Percentiles rank a stretch among this genome's conserved stretches.
Evolutionary conservation across 805 yeast species (phyloP).

Genomic region (Ogataea trehalophila): DNA sequence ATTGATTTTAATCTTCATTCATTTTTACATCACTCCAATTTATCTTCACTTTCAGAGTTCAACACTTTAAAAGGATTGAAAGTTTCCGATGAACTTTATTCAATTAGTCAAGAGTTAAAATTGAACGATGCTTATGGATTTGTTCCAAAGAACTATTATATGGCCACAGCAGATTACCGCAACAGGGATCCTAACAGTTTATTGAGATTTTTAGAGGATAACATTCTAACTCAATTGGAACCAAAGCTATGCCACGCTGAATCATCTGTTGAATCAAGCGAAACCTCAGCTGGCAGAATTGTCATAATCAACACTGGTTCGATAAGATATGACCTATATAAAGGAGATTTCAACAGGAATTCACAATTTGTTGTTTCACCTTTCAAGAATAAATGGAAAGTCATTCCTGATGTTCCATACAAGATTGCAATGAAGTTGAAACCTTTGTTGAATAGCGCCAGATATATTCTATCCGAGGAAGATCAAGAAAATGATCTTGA

Average conservation of each 20-base stretch:
- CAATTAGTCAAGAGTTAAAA: slow-evolving; percentile 40
- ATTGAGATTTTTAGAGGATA: slow-evolving; percentile 51
- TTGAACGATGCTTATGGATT: slow-evolving; percentile 56
- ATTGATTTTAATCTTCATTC: slow-evolving; percentile 78
- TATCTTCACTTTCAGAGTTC: slow-evolving; percentile 31
- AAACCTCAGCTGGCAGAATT: slow-evolving; percentile 37
- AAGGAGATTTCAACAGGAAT: slow-evolving; percentile 79
- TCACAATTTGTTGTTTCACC: slow-evolving; percentile 83
- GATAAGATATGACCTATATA: slow-evolving; percentile 76
- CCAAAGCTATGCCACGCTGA: slow-evolving; percentile 20
- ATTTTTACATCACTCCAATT: slow-evolving; percentile 56
- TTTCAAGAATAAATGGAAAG: slow-evolving; percentile 75
- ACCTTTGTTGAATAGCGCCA: slow-evolving; percentile 50
- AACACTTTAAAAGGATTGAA: slow-evolving; percentile 51
- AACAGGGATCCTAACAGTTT: slow-evolving; percentile 48
- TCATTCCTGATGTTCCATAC: slow-evolving; percentile 53
- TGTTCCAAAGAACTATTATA: slow-evolving; percentile 62
- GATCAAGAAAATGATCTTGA: slow-evolving; percentile 2
- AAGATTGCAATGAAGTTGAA: slow-evolving; percentile 51
- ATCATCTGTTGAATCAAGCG: slow-evolving; percentile 15
- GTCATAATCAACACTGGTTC: slow-evolving; percentile 83
- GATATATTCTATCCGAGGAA: slow-evolving; percentile 28
- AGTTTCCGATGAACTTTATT: slow-evolving; percentile 40
- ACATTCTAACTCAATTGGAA: slow-evolving; percentile 39
- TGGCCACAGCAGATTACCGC: slow-evolving; percentile 59